phyloP scores from a whole-genome alignment of 208 protist species.

The Naegleria gruberi region DNA sequence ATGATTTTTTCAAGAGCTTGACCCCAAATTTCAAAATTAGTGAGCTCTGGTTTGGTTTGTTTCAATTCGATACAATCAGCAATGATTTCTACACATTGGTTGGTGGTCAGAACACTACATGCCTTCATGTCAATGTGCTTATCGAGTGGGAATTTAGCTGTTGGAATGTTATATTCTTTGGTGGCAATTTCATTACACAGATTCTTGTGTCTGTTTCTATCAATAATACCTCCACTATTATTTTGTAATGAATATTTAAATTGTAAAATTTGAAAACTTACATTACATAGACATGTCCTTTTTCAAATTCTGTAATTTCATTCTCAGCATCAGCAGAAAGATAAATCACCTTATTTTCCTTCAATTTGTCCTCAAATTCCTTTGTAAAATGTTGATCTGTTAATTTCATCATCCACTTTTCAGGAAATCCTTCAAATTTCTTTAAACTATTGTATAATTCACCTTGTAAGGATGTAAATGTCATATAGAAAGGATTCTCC shows the following conservation, averaged over 20 bases:
- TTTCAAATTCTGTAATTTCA: background rate
- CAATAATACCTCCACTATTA: slow-evolving; percentile 8
- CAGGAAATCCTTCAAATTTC: background rate
- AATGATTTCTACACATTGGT: slow-evolving; percentile 5
- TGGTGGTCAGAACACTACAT: background rate
- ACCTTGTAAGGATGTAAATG: background rate
- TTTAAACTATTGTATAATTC: background rate
- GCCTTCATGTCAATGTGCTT: background rate
- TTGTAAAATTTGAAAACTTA: background rate
- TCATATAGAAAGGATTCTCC: background rate
- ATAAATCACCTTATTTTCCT: background rate
- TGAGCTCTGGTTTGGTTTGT: background rate
- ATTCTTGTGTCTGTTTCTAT: slow-evolving; percentile 20
- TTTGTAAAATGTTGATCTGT: background rate
- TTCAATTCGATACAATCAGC: too few species aligned
- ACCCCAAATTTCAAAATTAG: background rate
- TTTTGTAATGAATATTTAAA: background rate
- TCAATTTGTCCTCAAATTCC: background rate
- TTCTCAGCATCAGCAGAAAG: background rate
- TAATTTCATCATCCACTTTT: background rate
- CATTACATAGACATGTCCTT: background rate
- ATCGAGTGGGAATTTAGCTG: background rate
- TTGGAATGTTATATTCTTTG: background rate
- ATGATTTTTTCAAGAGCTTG: background rate
- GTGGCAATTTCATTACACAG: background rate